A percentile compares a stretch with the other conserved stretches of the same genome.
These are phyloP conservation scores for Yamadazyma atmosphaerica DNA, from an alignment of 1,139 yeast species.

Conservation along the genomic window DNA sequence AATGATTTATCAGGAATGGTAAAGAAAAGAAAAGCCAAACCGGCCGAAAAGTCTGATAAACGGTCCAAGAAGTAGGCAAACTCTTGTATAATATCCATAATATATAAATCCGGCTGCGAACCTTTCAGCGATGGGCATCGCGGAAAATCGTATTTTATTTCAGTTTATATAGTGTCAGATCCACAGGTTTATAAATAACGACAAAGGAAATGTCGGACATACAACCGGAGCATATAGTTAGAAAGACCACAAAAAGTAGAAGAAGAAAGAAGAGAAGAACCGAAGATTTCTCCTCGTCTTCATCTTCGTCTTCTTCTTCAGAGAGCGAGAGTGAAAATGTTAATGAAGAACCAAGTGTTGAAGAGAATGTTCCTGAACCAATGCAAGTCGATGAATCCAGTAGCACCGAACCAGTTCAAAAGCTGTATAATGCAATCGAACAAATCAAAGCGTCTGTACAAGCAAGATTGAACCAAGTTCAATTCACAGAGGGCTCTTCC, in stretches of 20 bases:
- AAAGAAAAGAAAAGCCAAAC: conserved; percentile 31
- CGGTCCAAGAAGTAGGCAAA: conserved; percentile 10
- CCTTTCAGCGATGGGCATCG: background rate
- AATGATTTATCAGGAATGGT: conserved; percentile 38
- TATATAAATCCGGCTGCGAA: too few species aligned
- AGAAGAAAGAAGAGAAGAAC: conserved; percentile 82
- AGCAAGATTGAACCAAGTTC: conserved; percentile 15
- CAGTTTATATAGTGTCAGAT: too few species aligned
- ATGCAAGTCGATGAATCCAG: conserved; percentile 26
- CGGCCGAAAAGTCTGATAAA: conserved; percentile 12
- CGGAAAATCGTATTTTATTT: conserved; percentile 1
- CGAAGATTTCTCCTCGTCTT: conserved; percentile 51
- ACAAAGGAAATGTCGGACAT: background rate
- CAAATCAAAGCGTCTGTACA: background rate
- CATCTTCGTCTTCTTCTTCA: conserved; percentile 46
- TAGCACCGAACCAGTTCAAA: conserved; percentile 7
- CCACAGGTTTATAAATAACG: too few species aligned
- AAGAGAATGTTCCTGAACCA: conserved; percentile 27
- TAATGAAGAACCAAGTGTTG: conserved; percentile 26
- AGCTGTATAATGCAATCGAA: background rate
- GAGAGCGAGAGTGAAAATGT: conserved; percentile 27
- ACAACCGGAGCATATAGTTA: background rate
- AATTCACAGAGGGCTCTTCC: conserved; percentile 12
- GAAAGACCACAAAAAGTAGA: conserved; percentile 17
- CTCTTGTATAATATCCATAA: conserved; percentile 2